Conservation (phyloP, 2,329 filamentous ascomycete species). For the Trichoderma sp. region DNA sequence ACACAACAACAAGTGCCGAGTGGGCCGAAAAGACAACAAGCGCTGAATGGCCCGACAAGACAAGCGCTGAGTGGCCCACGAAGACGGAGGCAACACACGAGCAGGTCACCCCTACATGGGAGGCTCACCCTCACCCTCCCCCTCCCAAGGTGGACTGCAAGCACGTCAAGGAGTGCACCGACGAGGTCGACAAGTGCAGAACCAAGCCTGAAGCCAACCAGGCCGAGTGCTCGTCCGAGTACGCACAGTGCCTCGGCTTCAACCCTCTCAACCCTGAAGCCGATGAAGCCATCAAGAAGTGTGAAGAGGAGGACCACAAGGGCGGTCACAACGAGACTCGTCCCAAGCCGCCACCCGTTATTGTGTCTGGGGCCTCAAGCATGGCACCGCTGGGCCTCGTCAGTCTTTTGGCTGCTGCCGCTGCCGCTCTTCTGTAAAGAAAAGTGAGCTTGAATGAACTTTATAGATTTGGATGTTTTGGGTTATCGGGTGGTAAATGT, state of each 20-base stretch:
- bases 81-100: not conserved
- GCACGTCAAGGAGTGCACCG: slow-evolving; percentile 3
- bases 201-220: slow-evolving; percentile 5
- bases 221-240: slow-evolving; percentile 6
- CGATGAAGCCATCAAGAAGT: not conserved
- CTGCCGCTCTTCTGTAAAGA: slow-evolving; percentile 35
- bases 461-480: not conserved
- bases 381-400: slow-evolving; percentile 32
- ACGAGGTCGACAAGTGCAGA: not conserved
- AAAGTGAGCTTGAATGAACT: not conserved
- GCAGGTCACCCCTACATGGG: not conserved
- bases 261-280: not conserved
- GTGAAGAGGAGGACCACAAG: not conserved
- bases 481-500: not conserved
- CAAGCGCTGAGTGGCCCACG: not conserved
- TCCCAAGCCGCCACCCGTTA: slow-evolving; percentile 21
- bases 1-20: too few relatives aligned
- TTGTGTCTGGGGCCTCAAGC: slow-evolving; percentile 33
- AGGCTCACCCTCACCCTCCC: not conserved
- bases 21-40: not conserved
- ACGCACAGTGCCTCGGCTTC: slow-evolving; percentile 18
- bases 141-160: slow-evolving; percentile 12
- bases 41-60: not conserved
- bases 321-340: slow-evolving; percentile 8
- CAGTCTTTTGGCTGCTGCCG: slow-evolving; percentile 35